A percentile compares a stretch with the other conserved stretches of the same genome.
phyloP scores from a whole-genome alignment of 768 basidiomycete species.

The Rhizopogon vulgaris region DNA sequence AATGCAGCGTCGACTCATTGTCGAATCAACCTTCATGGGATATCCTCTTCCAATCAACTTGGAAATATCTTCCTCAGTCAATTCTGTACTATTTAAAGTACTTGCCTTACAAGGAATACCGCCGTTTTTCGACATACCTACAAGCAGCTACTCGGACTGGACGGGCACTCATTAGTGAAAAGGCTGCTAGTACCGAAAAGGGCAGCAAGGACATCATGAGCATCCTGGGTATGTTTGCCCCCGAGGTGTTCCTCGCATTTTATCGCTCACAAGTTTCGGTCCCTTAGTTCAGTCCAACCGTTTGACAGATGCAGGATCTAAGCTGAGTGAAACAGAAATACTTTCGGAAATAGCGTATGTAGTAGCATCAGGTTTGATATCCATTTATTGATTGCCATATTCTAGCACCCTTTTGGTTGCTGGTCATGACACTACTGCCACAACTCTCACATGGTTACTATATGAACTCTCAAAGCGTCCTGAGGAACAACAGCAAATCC shows the following conservation, averaged over 20 bases:
- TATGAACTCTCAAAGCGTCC: slow-evolving; percentile 13
- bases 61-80: slow-evolving; percentile 21
- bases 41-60: slow-evolving; percentile 21
- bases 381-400: slow-evolving; percentile 20
- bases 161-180: slow-evolving; percentile 15
- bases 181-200: slow-evolving; percentile 14
- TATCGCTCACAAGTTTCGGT: neutral
- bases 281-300: slow-evolving; percentile 24
- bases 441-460: slow-evolving; percentile 7
- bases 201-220: slow-evolving; percentile 28
- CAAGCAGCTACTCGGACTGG: slow-evolving; percentile 17
- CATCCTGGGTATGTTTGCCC: slow-evolving; percentile 18
- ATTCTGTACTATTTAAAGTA: slow-evolving; percentile 20
- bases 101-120: slow-evolving; percentile 22
- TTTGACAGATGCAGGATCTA: slow-evolving; percentile 20
- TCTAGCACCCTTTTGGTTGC: slow-evolving; percentile 12
- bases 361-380: slow-evolving; percentile 8
- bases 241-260: neutral
- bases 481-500: slow-evolving; percentile 10
- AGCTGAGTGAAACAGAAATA: slow-evolving; percentile 26
- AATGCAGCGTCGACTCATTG: slow-evolving; percentile 16
- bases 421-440: slow-evolving; percentile 15
- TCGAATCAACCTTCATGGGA: slow-evolving; percentile 15
- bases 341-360: slow-evolving; percentile 26
- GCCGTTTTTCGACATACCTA: slow-evolving; percentile 22